These are phyloP conservation scores for Phaeosphaeriaceae sp. DNA, from an alignment of 2,329 filamentous ascomycete species.

Conservation along the genomic window DNA sequence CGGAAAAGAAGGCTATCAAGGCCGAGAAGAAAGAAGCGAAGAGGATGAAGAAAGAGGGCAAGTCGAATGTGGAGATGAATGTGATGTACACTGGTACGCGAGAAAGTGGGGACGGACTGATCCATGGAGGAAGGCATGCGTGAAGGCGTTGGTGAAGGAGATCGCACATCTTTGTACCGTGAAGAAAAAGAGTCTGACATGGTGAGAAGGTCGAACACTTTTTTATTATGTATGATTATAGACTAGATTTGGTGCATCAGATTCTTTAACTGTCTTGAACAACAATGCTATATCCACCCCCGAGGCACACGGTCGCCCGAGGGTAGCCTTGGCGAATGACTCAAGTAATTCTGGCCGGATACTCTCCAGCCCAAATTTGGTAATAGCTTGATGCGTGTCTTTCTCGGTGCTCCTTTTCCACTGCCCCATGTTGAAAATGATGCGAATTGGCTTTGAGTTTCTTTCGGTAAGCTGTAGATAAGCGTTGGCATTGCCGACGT, in stretches of 20 bases:
- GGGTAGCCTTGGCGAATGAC: background rate
- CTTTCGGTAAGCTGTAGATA: constrained; percentile 32
- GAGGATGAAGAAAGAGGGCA: constrained; percentile 23
- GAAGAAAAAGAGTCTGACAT: too few relatives aligned
- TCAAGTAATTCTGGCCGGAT: constrained; percentile 8
- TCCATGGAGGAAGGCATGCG: background rate
- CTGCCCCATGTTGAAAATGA: background rate
- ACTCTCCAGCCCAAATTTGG: constrained; percentile 22
- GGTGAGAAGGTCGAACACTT: too few relatives aligned
- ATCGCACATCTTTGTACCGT: too few relatives aligned
- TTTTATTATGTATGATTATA: too few relatives aligned
- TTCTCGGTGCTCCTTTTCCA: constrained; percentile 2
- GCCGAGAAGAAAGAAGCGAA: constrained; percentile 26
- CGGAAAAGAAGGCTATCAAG: constrained; percentile 35
- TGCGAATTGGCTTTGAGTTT: constrained; percentile 18
- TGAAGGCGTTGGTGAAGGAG: background rate
- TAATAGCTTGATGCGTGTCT: constrained; percentile 15
- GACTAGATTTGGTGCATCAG: too few relatives aligned
- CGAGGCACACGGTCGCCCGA: background rate
- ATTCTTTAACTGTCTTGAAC: too few relatives aligned
- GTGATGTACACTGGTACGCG: background rate
- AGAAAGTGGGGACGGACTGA: background rate
- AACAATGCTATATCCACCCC: background rate
- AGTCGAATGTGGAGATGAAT: background rate
- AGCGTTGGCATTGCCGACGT: constrained; percentile 39